These are phyloP conservation scores for Dactylis glomerata DNA, from an alignment of 176 grass and related monocot species.

Conservation along the genomic window DNA sequence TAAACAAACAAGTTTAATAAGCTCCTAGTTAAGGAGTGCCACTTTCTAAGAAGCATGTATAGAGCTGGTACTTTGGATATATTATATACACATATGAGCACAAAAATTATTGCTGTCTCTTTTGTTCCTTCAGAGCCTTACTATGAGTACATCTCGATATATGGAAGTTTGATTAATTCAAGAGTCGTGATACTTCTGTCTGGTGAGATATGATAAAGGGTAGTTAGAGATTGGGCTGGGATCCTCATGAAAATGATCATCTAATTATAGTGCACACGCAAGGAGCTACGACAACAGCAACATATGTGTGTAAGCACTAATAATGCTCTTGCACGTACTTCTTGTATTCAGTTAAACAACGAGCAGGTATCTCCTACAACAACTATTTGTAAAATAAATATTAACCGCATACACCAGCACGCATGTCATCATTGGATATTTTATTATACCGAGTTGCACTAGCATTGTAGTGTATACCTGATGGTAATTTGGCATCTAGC, in stretches of 20 bases:
- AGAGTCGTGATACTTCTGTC: not conserved
- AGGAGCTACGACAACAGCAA: not conserved
- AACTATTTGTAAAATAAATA: not conserved
- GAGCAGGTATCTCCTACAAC: not conserved
- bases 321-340: not conserved
- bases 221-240: not conserved
- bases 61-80: not conserved
- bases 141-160: not conserved
- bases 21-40: not conserved
- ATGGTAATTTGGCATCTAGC: not conserved
- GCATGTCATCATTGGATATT: not conserved
- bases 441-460: not conserved
- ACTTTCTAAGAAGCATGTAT: not conserved
- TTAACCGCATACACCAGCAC: not conserved
- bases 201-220: not conserved
- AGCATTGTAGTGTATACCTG: not conserved
- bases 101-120: not conserved
- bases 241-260: conserved; percentile 3
- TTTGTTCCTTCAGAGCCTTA: not conserved
- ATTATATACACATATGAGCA: not conserved
- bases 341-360: not conserved
- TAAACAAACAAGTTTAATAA: not conserved
- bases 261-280: not conserved
- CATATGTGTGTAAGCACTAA: conserved; percentile 12
- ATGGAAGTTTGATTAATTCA: not conserved